phyloP scores from a whole-genome alignment of 1,284 basidiomycete genomes.

The Fistulina hepatica region DNA sequence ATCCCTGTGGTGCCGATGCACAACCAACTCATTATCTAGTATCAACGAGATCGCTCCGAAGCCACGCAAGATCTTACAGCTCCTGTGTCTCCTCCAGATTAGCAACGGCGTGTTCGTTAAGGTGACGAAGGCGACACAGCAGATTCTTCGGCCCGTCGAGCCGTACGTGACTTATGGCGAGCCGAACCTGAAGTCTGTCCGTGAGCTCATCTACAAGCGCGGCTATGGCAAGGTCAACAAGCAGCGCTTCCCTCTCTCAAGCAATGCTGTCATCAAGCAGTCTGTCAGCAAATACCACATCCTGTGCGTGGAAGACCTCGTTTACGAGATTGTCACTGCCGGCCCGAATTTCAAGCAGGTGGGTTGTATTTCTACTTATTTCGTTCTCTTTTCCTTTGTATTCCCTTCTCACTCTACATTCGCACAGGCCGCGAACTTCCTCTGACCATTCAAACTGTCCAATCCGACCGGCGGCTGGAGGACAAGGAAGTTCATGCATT shows the following conservation, averaged over 20 bases:
- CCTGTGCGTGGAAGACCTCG: slow-evolving; percentile 95
- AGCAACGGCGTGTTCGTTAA: slow-evolving; percentile 99
- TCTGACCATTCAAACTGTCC: slow-evolving; percentile 99
- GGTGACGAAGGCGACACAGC: slow-evolving; percentile 91
- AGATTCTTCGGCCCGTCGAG: slow-evolving; percentile 97
- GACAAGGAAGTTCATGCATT: slow-evolving; percentile 93
- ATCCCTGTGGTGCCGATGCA: too few species aligned
- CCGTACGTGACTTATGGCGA: slow-evolving; percentile 97
- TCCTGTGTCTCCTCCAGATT: slow-evolving; percentile 97
- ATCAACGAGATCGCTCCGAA: slow-evolving; percentile 99
- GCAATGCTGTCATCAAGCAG: slow-evolving; percentile 92
- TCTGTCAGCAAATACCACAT: slow-evolving; percentile 92
- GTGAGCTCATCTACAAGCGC: slow-evolving; percentile 98
- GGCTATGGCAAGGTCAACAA: slow-evolving; percentile 98
- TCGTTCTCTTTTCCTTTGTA: not conserved
- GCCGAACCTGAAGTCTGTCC: slow-evolving; percentile 93
- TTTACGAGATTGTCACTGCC: slow-evolving; percentile 92
- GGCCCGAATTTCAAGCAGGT: slow-evolving; percentile 99
- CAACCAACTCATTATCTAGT: too few species aligned
- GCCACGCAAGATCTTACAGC: slow-evolving; percentile 97
- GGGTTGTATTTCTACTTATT: slow-evolving; percentile 15
- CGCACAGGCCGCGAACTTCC: slow-evolving; percentile 86
- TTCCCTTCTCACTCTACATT: too few species aligned
- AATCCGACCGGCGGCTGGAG: slow-evolving; percentile 99
- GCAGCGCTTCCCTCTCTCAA: slow-evolving; percentile 92